Percentiles rank a stretch among this genome's conserved stretches.
Conservation (phyloP, 441 rosid species). For the Biscutella laevigata region DNA sequence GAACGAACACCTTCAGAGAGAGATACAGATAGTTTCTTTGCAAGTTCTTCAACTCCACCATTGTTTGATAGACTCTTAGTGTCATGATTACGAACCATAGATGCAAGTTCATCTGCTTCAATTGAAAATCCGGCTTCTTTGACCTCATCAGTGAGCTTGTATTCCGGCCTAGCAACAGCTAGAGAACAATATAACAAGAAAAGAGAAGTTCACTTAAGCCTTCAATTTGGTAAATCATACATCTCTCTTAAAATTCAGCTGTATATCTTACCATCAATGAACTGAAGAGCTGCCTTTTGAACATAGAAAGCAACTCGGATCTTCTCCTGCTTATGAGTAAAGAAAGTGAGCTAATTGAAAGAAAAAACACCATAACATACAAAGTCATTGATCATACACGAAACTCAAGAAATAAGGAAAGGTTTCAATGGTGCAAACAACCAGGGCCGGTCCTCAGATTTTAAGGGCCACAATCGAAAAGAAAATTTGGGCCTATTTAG, state of each 20-base stretch:
- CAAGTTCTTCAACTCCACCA: conserved; percentile 65
- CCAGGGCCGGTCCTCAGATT: no score
- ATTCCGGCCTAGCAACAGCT: conserved; percentile 45
- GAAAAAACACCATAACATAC: conserved; percentile 12
- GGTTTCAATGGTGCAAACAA: neutral
- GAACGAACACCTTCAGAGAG: conserved; percentile 46
- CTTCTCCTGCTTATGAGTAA: conserved; percentile 53
- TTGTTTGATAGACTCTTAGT: conserved; percentile 34
- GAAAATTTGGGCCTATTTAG: no score
- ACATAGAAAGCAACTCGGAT: conserved; percentile 73
- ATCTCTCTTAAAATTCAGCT: conserved; percentile 2
- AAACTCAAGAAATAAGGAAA: conserved; percentile 25
- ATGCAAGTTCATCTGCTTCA: conserved; percentile 61
- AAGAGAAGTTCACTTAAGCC: neutral
- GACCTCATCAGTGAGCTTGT: conserved; percentile 49
- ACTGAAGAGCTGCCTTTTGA: conserved; percentile 75
- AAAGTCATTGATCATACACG: neutral
- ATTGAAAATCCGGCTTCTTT: conserved; percentile 55
- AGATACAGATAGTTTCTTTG: conserved; percentile 36
- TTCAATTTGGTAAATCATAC: neutral
- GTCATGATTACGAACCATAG: conserved; percentile 58
- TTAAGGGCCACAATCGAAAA: no score
- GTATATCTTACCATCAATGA: conserved; percentile 58
- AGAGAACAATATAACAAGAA: conserved; percentile 17
- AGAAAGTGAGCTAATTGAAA: conserved; percentile 6